Evolutionary conservation across 2,329 filamentous ascomycete species (phyloP), one percentile per base, ranked within the genome.

Genomic region (Fusarium foetens): DNA sequence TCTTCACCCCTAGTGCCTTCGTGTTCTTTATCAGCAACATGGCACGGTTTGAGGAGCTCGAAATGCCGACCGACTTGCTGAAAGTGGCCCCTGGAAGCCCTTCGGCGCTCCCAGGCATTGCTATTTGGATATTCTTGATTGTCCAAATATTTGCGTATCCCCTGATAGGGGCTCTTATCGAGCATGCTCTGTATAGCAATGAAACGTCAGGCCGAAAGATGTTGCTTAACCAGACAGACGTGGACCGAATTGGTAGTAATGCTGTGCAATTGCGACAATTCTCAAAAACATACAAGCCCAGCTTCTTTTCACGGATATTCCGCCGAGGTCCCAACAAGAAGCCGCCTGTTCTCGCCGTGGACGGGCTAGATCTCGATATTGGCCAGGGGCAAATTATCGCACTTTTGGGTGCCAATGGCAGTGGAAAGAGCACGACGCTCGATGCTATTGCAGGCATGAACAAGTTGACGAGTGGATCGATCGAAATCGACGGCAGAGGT

Each of bases 1-100:
- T 98, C 0, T 98, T 98, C 78, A 89, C 94, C 1, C 93, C 95
- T 0, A 97, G 95, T 85, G 95, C 94, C 75, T 97, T 94, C 78
- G 92, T 95, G 19, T 94, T 91, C 79, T 96, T 95, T 78, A 86
- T 91, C 59, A 90, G 93, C 23, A 88, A 91, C 70, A 88, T 95
- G 80, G 93, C 94, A 17, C 90, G 93, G 45, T 97, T 90, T 79
- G 93, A 98, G 81, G 85, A 86, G 68, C 79, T 90, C 61, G 84
- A 89, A 23, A 76, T 84, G 43, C 83, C 88, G 0, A 88, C 91
- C 0, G 88, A 93, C 69, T 83, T 97, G 6, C 77, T 88, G 8
- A 80, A 89, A 43, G 83, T 83, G 3, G 89, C 93, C 0, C 93
- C 94, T 0, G 79, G 86, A 1, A 91, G 89, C 74, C 87, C 89